Base-by-base conservation (phyloP, 139 green algal species). In the Micractinium sp. region DNA sequence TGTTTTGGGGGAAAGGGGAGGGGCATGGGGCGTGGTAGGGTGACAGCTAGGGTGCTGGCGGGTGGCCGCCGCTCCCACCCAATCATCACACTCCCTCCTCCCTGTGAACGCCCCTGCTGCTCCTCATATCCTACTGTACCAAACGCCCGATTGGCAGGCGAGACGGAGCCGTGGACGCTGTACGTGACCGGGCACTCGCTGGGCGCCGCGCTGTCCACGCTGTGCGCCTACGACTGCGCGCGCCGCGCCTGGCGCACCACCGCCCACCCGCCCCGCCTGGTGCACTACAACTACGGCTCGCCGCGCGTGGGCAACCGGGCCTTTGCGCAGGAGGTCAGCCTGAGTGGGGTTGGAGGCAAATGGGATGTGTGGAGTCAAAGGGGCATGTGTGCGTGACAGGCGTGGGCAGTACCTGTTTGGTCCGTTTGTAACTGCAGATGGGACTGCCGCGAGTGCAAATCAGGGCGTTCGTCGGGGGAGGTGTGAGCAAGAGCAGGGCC, bases 131-230 rank as follows among this genome's bases (percentile, higher is more conserved):
- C 71, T 27, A 35, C 71, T 27, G 9, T 71, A 25, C 66, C 66
- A 9, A 27, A 27, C 3, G 14, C 66, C 29, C 16, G 36, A 18
- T 29, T 35, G 15, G 76, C 78, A 36, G 82, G 35, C 39, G 56
- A 69, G 39, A 60, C 61, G 33, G 69, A 90, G 60, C 69, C 84
- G 0, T 96, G 93, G 93, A 92, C 63, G 23, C 41, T 95, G 67
- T 93, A 93, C 74, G 75, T 96, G 14, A 96, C 95, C 27, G 97
- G 97, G 0, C 97, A 99, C 92, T 96, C 91, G 39, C 92, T 99
- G 74, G 97, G 97, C 0, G 97, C 95, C 14, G 97, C 96, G 2
- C 93, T 99, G 85, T 93, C 94, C n/a, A 98, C 95, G 20, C 91
- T 99, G 25, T 95, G 94, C 85, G 93, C 97, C 0, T 97, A 96